A percentile compares a stretch with the other conserved stretches of the same genome.
Conservation (phyloP, 805 yeast species). For the Vanderwaltozyma verrucispora region DNA sequence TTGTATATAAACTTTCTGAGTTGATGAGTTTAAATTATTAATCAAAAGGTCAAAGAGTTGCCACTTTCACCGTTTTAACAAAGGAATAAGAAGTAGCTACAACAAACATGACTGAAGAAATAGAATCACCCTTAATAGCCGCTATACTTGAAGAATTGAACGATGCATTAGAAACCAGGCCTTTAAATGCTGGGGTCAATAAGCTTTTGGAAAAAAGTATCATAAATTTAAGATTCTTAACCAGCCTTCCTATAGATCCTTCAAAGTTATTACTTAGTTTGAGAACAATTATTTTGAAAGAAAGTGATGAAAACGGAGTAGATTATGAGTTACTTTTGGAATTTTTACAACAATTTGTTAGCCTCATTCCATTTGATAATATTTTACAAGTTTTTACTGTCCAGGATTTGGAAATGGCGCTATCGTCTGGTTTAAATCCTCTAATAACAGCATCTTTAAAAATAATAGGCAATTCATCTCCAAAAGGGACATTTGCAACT, state of each 20-base stretch:
- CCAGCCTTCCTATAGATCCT: slow-evolving; percentile 6
- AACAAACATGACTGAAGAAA: neutral
- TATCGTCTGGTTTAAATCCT: slow-evolving; percentile 12
- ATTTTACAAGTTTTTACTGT: slow-evolving; percentile 13
- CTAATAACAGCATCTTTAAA: slow-evolving; percentile 18
- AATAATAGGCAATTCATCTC: slow-evolving; percentile 20
- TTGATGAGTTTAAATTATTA: too few relatives aligned
- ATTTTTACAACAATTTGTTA: slow-evolving; percentile 12
- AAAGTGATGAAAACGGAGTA: slow-evolving; percentile 3
- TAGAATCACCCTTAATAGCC: neutral
- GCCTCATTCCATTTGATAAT: slow-evolving; percentile 17
- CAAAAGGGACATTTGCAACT: slow-evolving; percentile 18
- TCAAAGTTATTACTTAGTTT: slow-evolving; percentile 10
- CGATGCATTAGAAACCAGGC: neutral
- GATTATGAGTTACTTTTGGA: slow-evolving; percentile 17
- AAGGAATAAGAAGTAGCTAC: too few relatives aligned
- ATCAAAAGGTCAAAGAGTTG: too few relatives aligned
- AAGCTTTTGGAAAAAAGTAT: slow-evolving; percentile 11
- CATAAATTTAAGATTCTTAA: slow-evolving; percentile 12
- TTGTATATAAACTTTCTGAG: too few relatives aligned
- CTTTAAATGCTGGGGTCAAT: slow-evolving; percentile 6
- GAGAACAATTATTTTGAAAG: slow-evolving; percentile 9
- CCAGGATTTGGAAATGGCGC: slow-evolving; percentile 16
- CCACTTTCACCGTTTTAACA: too few relatives aligned
- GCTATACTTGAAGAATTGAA: neutral